Conservation (phyloP, 257 asterid species). For the Solanum sejunctum region DNA sequence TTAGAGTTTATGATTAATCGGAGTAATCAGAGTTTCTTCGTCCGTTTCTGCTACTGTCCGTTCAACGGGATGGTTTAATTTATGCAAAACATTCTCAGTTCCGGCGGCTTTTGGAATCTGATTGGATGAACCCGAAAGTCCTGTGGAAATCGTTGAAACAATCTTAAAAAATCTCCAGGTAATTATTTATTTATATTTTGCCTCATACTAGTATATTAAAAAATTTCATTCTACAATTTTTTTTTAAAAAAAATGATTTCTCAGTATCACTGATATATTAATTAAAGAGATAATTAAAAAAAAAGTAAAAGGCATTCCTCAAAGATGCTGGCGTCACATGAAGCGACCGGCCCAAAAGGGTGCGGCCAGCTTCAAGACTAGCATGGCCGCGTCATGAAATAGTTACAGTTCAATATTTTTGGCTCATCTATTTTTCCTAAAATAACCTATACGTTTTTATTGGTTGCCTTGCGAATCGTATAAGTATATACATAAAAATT, state of each 20-base stretch:
- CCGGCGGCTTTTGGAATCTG: neutral
- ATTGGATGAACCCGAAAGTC: neutral
- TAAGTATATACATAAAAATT: neutral
- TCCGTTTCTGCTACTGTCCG: neutral
- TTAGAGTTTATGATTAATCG: neutral
- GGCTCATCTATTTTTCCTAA: neutral
- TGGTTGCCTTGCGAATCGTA: neutral
- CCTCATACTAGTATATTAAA: neutral
- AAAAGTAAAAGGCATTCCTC: too few species aligned
- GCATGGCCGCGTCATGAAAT: neutral
- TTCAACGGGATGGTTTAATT: neutral
- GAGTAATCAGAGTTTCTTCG: neutral
- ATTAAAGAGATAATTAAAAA: neutral
- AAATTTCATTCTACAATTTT: neutral
- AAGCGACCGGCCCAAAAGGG: too few species aligned
- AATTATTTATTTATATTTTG: neutral
- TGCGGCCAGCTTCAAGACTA: too few species aligned
- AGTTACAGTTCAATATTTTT: neutral
- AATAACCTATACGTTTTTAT: neutral
- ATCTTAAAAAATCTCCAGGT: neutral
- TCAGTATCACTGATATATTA: neutral
- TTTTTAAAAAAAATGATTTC: neutral
- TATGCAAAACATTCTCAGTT: neutral
- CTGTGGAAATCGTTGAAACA: neutral
- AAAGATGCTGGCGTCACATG: too few species aligned